A percentile compares a stretch with the other conserved stretches of the same genome.
Evolutionary conservation across 75 land plant genomes (phyloP).

Genomic region (Chamaecyparis obtusa): DNA sequence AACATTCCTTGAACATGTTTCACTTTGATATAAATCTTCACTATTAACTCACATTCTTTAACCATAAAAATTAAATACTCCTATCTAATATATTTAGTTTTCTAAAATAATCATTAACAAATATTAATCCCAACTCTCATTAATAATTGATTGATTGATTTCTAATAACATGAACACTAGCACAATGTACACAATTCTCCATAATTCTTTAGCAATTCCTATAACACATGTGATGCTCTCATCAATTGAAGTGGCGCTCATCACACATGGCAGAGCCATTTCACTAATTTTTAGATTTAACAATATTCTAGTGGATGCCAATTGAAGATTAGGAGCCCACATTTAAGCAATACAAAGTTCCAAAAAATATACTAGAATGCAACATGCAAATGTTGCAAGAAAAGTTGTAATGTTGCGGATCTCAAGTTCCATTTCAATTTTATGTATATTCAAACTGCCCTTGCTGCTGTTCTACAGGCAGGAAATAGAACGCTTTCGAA

Average conservation of each 20-base stretch:
- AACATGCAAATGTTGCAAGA: neutral
- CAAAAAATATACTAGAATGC: neutral
- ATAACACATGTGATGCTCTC: neutral
- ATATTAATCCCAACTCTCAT: too few relatives aligned
- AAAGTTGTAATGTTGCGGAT: slow-evolving; percentile 3
- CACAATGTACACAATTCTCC: too few relatives aligned
- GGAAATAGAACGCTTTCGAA: neutral
- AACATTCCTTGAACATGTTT: too few relatives aligned
- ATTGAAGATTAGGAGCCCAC: neutral
- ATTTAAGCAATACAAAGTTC: neutral
- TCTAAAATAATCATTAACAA: too few relatives aligned
- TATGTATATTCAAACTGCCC: neutral
- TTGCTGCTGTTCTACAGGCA: neutral
- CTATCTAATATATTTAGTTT: too few relatives aligned
- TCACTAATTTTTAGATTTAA: neutral
- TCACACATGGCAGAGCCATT: neutral
- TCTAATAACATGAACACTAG: too few relatives aligned
- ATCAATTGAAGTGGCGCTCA: too few relatives aligned
- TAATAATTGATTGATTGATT: too few relatives aligned
- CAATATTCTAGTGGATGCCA: neutral
- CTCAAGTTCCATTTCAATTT: neutral
- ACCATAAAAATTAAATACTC: too few relatives aligned
- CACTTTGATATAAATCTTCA: too few relatives aligned
- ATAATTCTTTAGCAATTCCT: neutral
- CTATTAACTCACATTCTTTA: too few relatives aligned